phyloP scores from a whole-genome alignment of 768 basidiomycete genomes.

The Mrakia gelida region DNA sequence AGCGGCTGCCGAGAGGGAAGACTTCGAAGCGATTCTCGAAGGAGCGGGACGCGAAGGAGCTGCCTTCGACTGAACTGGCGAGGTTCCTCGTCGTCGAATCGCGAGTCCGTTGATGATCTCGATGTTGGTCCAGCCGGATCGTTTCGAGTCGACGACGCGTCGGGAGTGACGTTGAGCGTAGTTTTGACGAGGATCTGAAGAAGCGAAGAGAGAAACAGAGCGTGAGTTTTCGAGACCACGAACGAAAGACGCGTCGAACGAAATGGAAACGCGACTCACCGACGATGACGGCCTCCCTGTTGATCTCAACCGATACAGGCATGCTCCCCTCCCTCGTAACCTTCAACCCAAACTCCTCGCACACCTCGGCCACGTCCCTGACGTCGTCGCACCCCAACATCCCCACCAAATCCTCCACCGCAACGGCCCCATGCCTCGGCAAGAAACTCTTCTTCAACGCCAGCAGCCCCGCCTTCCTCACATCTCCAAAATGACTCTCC shows the following conservation, averaged over 20 bases:
- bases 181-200: slow-evolving; percentile 20
- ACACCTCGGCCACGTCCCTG: slow-evolving; percentile 40
- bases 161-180: slow-evolving; percentile 20
- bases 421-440: slow-evolving; percentile 39
- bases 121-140: slow-evolving; percentile 14
- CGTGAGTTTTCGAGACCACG: not conserved
- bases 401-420: slow-evolving; percentile 40
- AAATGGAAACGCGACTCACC: not conserved
- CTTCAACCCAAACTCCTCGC: slow-evolving; percentile 38
- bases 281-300: slow-evolving; percentile 18
- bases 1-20: not conserved
- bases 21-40: not conserved
- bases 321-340: slow-evolving; percentile 38
- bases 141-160: slow-evolving; percentile 24
- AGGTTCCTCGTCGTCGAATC: not conserved
- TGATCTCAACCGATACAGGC: slow-evolving; percentile 32
- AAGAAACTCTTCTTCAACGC: slow-evolving; percentile 63
- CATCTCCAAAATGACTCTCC: slow-evolving; percentile 71
- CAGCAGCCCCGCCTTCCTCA: slow-evolving; percentile 48
- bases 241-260: not conserved
- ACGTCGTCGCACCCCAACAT: slow-evolving; percentile 46
- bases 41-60: not conserved
- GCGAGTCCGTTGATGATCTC: slow-evolving; percentile 30
- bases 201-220: not conserved
- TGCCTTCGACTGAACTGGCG: not conserved